Evolutionary conservation across 495 filamentous ascomycete genomes (phyloP).

Genomic region (Xylona heveae): DNA sequence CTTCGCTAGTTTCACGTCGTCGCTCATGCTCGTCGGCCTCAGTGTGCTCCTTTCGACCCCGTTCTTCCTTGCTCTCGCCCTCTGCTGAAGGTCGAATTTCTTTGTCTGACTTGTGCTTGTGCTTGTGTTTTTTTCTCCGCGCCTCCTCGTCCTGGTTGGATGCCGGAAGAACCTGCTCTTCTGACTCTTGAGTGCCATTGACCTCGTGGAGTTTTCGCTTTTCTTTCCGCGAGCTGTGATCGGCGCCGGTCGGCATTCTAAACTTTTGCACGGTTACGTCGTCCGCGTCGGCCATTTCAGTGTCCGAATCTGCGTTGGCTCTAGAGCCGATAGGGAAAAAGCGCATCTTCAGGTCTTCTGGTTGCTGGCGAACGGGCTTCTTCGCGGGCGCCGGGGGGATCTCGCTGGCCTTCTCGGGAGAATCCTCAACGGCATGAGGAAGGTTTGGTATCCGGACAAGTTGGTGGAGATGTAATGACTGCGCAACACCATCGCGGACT

Average conservation of each 20-base stretch:
- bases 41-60: not conserved
- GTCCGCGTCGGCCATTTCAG: not conserved
- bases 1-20: conserved; percentile 1
- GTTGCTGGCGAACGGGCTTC: conserved; percentile 12
- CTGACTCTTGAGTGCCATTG: not conserved
- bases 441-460: conserved; percentile 9
- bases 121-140: conserved; percentile 1
- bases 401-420: no score
- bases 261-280: not conserved
- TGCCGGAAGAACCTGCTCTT: not conserved
- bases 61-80: not conserved
- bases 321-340: conserved; percentile 11
- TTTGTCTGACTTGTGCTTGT: not conserved
- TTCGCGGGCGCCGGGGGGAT: conserved; percentile 1
- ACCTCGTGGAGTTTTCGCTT: not conserved
- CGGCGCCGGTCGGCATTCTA: not conserved
- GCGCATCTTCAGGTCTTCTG: conserved; percentile 17
- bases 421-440: conserved; percentile 8
- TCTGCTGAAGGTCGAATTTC: not conserved
- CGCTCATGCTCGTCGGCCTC: not conserved
- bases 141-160: no score
- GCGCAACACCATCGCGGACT: not conserved
- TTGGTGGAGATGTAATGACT: conserved; percentile 1
- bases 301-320: not conserved
- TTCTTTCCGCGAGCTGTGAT: no score